Percentiles rank a stretch among this genome's conserved stretches.
Conservation (phyloP, 306 rosid genomes). For the Pueraria montana region DNA sequence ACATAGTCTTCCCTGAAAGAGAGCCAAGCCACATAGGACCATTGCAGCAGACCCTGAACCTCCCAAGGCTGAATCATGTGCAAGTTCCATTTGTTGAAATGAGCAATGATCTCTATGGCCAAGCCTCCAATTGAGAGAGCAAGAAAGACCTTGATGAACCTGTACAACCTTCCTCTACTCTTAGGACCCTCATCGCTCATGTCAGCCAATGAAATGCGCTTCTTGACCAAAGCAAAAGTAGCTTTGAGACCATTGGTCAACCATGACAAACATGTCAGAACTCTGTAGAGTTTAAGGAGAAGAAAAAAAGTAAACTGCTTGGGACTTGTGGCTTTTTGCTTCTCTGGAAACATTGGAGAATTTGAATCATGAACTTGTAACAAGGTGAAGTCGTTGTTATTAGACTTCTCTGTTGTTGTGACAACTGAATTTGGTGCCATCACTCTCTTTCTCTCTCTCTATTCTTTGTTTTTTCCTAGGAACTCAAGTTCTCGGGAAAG, state of each 20-base stretch:
- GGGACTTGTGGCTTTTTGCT: constrained; percentile 71
- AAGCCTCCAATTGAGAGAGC: constrained; percentile 70
- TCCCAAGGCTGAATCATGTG: constrained; percentile 82
- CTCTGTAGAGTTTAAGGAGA: constrained; percentile 82
- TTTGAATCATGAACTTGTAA: constrained; percentile 62
- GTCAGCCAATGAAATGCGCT: constrained; percentile 74
- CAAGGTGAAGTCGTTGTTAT: constrained; percentile 48
- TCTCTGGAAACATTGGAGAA: constrained; percentile 70
- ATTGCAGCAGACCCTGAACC: constrained; percentile 75
- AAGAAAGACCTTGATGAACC: constrained; percentile 75
- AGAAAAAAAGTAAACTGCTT: constrained; percentile 91
- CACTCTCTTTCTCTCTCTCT: constrained; percentile 8
- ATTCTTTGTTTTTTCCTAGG: background rate
- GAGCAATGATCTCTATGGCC: constrained; percentile 79
- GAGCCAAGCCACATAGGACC: constrained; percentile 81
- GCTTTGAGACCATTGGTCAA: constrained; percentile 59
- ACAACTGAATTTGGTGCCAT: constrained; percentile 84
- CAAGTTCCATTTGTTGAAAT: constrained; percentile 86
- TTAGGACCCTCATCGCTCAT: constrained; percentile 69
- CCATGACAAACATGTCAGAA: constrained; percentile 77
- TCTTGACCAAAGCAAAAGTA: constrained; percentile 64
- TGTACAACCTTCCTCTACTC: constrained; percentile 72
- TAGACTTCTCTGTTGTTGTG: constrained; percentile 65
- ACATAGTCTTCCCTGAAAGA: constrained; percentile 84
- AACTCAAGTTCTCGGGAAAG: constrained; percentile 18